Percentiles rank a stretch among this genome's conserved stretches.
Evolutionary conservation across 2,329 filamentous ascomycete species (phyloP).

Genomic region (Sclerotinia spermophila): DNA sequence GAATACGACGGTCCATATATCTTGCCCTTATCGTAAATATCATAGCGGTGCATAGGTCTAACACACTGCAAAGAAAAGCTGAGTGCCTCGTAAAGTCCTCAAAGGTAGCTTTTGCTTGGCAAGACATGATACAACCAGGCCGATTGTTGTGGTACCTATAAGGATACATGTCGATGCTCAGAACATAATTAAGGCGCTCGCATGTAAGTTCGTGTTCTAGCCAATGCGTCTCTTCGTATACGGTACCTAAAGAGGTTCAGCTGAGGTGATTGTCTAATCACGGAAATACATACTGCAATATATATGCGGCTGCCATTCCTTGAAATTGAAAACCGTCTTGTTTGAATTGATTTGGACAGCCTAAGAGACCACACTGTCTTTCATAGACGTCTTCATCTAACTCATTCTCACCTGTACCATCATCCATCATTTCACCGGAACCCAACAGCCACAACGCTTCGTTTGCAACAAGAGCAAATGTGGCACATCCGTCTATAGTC

Average conservation of each 20-base stretch:
- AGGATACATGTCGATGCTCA: neutral
- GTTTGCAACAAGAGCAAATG: slow-evolving; percentile 78
- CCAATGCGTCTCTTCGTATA: neutral
- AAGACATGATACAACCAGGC: neutral
- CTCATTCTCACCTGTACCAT: slow-evolving; percentile 86
- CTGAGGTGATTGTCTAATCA: no score
- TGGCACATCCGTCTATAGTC: slow-evolving; percentile 33
- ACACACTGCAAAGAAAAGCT: neutral
- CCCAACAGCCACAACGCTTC: slow-evolving; percentile 78
- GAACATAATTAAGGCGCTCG: neutral
- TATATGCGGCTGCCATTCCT: neutral
- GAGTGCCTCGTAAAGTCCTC: neutral
- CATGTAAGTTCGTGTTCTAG: neutral
- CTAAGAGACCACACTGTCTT: neutral
- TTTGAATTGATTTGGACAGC: neutral
- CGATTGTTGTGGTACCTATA: neutral
- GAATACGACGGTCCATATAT: no score
- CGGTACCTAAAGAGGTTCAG: neutral
- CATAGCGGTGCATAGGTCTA: no score
- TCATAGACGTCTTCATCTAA: slow-evolving; percentile 56
- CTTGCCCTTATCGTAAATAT: neutral
- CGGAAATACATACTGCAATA: neutral
- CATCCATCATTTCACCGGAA: slow-evolving; percentile 70
- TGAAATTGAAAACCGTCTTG: neutral
- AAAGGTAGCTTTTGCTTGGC: neutral